Percentiles rank a stretch among this genome's conserved stretches.
These are phyloP conservation scores for Dissoconium aciculare DNA, from an alignment of 2,329 filamentous ascomycete species.

Conservation along the genomic window DNA sequence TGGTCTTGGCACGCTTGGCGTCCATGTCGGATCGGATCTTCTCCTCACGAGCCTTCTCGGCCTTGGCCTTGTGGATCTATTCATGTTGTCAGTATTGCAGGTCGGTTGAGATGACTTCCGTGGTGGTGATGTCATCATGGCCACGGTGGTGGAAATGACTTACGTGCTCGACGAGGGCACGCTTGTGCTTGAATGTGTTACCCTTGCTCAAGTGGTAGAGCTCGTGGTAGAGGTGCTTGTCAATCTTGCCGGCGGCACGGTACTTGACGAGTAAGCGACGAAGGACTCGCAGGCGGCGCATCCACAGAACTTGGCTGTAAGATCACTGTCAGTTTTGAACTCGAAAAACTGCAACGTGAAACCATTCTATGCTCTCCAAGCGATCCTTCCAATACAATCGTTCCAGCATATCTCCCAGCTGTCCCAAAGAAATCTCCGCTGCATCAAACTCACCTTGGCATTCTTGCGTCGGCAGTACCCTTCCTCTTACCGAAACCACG, in stretches of 20 bases:
- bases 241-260: slow-evolving; percentile 98
- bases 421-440: too few relatives aligned
- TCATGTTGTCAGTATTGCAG: slow-evolving; percentile 10
- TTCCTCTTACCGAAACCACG: slow-evolving; percentile 99
- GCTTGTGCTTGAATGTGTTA: slow-evolving; percentile 99
- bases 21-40: slow-evolving; percentile 99
- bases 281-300: slow-evolving; percentile 98
- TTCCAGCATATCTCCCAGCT: slow-evolving; percentile 1
- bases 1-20: slow-evolving; percentile 99
- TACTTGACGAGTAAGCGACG: slow-evolving; percentile 99
- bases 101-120: slow-evolving; percentile 5
- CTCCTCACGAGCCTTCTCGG: slow-evolving; percentile 94
- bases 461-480: slow-evolving; percentile 99
- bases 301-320: slow-evolving; percentile 88
- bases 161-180: slow-evolving; percentile 99
- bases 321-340: slow-evolving; percentile 19
- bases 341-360: background rate
- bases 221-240: slow-evolving; percentile 99
- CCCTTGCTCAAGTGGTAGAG: slow-evolving; percentile 99
- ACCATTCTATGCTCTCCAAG: background rate
- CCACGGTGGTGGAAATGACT: slow-evolving; percentile 34
- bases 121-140: slow-evolving; percentile 24
- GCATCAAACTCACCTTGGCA: slow-evolving; percentile 70
- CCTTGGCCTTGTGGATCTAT: slow-evolving; percentile 99
- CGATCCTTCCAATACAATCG: too few relatives aligned